These are phyloP conservation scores for Linderniella brevidens DNA, from an alignment of 257 asterid genomes.

Conservation along the genomic window DNA sequence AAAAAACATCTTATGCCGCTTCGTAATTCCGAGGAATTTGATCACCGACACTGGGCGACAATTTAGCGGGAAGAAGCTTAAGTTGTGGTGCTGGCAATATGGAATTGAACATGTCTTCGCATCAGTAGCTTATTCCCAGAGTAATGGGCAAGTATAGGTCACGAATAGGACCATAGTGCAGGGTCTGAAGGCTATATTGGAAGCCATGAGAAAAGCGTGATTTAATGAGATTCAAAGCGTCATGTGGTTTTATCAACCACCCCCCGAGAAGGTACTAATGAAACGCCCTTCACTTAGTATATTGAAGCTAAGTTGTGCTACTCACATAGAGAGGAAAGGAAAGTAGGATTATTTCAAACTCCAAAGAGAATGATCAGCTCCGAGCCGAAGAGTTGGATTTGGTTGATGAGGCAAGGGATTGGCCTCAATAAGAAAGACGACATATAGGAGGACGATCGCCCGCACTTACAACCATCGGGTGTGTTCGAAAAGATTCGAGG, in stretches of 20 bases:
- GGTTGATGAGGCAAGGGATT: too few relatives aligned
- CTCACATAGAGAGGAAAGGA: too few relatives aligned
- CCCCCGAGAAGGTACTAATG: neutral
- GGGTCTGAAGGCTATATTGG: neutral
- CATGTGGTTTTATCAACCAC: neutral
- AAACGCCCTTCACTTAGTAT: too few relatives aligned
- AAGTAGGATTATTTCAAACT: too few relatives aligned
- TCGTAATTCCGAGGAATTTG: neutral
- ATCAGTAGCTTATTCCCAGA: neutral
- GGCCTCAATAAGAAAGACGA: too few relatives aligned
- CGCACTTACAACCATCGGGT: too few relatives aligned
- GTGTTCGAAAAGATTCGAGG: too few relatives aligned
- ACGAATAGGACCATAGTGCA: neutral
- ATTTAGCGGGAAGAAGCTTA: neutral
- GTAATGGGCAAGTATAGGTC: neutral
- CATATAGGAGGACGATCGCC: too few relatives aligned
- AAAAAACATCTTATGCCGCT: neutral
- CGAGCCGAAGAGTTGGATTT: too few relatives aligned
- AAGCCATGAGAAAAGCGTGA: neutral
- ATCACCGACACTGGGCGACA: neutral
- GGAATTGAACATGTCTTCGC: neutral
- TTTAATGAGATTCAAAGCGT: neutral
- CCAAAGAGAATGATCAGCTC: too few relatives aligned
- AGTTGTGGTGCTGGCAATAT: neutral
- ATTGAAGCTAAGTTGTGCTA: too few relatives aligned